Base-by-base conservation (phyloP, 2,329 filamentous ascomycete genomes). In the Fusarium sp. region DNA sequence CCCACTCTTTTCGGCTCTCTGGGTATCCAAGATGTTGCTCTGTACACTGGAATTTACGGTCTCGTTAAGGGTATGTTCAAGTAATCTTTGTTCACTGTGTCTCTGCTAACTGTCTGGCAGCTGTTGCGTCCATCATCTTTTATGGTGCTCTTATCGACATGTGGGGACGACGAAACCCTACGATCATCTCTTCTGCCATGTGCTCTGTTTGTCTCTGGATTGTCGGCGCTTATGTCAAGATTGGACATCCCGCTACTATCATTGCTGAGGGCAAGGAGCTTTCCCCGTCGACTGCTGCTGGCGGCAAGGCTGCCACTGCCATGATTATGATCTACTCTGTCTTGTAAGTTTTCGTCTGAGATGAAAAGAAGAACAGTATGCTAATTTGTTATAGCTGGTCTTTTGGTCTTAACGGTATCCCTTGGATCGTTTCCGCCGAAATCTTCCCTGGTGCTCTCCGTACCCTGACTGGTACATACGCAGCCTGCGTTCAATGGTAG, bases 311-410 rank as follows among this genome's bases (percentile, higher is more conserved):
- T 16, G 85, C 86, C 10, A 87, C 85, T 32, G 85, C 85, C 5
- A 85, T 84, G 73, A 83, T 88, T 25, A 87, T 87, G 78, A 78
- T 87, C 2, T 87, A 87, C 67, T 85, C 82, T 2, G 80, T 86
- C 46, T 86, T 87, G 75, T 86, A 82, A 67, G 85, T 66, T 34
- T n/a, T 18, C 6, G 6, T 11, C 1, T 22, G 15, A 2, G 10
- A 0, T 5, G 1, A 1, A 10, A 1, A 11, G 13, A 12, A 8
- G 13, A 2, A 0, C 0, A 9, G 1, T 1, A 24, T 16, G n/a
- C 68, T 70, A 5, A 74, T 38, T 2, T 4, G 1, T 12, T 15
- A 1, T 7, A 81, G 80, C 68, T 84, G 80, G 80, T 82, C 80
- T 3, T 83, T 81, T 60, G 82, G 82, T 48, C 76, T 82, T 3